Conservation (phyloP, 2,329 filamentous ascomycete species). For the Colletotrichum sp. region DNA sequence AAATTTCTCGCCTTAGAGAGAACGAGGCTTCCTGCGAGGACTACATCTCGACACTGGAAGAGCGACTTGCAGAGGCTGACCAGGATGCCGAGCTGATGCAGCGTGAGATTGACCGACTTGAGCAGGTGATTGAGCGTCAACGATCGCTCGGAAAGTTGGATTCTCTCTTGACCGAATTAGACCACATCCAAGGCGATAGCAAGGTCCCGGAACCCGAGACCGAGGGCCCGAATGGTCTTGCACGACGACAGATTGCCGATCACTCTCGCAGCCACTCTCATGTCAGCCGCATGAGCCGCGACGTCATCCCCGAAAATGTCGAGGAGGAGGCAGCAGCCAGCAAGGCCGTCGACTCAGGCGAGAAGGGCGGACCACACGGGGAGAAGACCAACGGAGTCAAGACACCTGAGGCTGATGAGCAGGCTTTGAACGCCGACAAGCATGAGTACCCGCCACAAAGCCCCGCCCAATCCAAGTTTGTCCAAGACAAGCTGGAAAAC, state of each 20-base stretch:
- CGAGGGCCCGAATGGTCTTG: constrained; percentile 43
- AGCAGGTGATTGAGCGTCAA: constrained; percentile 95
- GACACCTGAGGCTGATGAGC: constrained; percentile 12
- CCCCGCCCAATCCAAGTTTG: constrained; percentile 82
- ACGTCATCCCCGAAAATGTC: constrained; percentile 59
- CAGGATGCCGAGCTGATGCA: constrained; percentile 98
- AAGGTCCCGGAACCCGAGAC: constrained; percentile 44
- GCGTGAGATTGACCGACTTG: constrained; percentile 90
- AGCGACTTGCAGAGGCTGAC: constrained; percentile 92
- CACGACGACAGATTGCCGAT: constrained; percentile 50
- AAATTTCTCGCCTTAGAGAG: constrained; percentile 85
- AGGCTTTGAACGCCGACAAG: constrained; percentile 4
- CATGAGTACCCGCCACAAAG: constrained; percentile 62
- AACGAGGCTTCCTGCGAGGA: constrained; percentile 92
- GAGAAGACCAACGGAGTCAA: background rate
- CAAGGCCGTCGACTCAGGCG: constrained; percentile 26
- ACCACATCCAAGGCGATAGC: constrained; percentile 72
- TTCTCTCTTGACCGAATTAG: constrained; percentile 88
- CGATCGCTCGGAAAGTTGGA: constrained; percentile 94
- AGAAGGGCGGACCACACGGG: constrained; percentile 28
- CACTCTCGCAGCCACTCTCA: constrained; percentile 54
- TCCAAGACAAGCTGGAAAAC: constrained; percentile 90
- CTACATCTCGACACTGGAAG: constrained; percentile 96
- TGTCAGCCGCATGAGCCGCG: constrained; percentile 58
- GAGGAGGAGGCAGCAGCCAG: constrained; percentile 41